phyloP scores from a whole-genome alignment of 306 rosid species.

The Phaseolus lunatus region DNA sequence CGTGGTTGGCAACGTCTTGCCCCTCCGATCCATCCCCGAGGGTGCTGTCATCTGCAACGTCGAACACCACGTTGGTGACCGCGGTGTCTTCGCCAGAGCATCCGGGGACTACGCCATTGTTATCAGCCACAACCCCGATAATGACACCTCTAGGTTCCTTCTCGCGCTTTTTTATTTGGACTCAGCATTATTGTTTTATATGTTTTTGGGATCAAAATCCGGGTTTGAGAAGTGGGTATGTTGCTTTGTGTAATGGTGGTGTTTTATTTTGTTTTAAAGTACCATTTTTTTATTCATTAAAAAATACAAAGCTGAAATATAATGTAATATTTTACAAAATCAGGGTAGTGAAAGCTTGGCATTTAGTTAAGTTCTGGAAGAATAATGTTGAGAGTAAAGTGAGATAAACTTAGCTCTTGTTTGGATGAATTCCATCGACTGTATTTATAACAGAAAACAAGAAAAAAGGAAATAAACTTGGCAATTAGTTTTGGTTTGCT shows the following conservation, averaged over 20 bases:
- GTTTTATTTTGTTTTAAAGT: background rate
- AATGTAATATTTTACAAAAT: background rate
- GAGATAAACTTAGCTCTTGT: too few relatives aligned
- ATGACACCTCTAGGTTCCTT: slow-evolving; percentile 64
- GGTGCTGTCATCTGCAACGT: slow-evolving; percentile 85
- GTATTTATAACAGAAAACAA: too few relatives aligned
- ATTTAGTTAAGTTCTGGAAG: background rate
- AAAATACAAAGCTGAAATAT: too few relatives aligned
- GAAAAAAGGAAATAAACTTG: too few relatives aligned
- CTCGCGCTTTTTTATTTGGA: background rate
- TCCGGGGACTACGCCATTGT: slow-evolving; percentile 86
- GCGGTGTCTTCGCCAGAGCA: slow-evolving; percentile 73
- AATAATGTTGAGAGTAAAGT: too few relatives aligned
- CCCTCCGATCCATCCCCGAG: slow-evolving; percentile 73
- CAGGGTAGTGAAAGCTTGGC: background rate
- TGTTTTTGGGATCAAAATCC: background rate
- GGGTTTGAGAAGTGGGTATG: background rate
- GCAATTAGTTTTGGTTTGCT: too few relatives aligned
- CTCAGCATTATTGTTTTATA: background rate
- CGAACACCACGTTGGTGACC: slow-evolving; percentile 87
- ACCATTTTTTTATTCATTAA: too few relatives aligned
- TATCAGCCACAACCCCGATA: slow-evolving; percentile 81
- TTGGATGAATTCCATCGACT: too few relatives aligned
- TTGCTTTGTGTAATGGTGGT: background rate
- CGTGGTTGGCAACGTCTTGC: slow-evolving; percentile 76